Evolutionary conservation across 768 basidiomycete genomes (phyloP).

Genomic region (Myochromella boudieri): DNA sequence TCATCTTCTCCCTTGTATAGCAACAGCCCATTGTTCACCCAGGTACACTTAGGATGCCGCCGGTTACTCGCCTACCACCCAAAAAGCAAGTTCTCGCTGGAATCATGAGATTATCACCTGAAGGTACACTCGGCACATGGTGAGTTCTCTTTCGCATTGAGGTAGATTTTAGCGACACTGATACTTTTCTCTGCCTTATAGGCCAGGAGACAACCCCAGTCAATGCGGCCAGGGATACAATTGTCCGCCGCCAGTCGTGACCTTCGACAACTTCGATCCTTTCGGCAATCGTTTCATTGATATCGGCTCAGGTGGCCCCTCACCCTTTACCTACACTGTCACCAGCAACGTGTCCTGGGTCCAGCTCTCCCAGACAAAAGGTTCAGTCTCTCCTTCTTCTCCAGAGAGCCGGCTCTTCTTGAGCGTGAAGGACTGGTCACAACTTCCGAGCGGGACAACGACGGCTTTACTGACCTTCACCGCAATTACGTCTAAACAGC

Average conservation of each 20-base stretch:
- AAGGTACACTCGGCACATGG: constrained; percentile 64
- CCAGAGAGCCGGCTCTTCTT: constrained; percentile 56
- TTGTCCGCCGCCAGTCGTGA: constrained; percentile 51
- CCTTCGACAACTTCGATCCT: constrained; percentile 57
- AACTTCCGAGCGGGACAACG: constrained; percentile 37
- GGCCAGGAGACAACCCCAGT: constrained; percentile 67
- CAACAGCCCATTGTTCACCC: neutral
- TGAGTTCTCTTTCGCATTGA: constrained; percentile 19
- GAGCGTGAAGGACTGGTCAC: constrained; percentile 56
- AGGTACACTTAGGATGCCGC: constrained; percentile 43
- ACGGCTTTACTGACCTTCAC: constrained; percentile 44
- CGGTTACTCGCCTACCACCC: constrained; percentile 46
- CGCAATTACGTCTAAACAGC: constrained; percentile 41
- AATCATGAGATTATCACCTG: constrained; percentile 60
- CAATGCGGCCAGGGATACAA: constrained; percentile 52
- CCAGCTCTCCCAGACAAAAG: constrained; percentile 42
- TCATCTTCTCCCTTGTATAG: neutral
- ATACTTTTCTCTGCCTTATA: constrained; percentile 16
- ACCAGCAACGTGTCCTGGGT: constrained; percentile 56
- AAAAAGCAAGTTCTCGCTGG: constrained; percentile 59
- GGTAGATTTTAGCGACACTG: neutral
- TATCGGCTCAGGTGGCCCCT: constrained; percentile 59
- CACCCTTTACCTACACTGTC: constrained; percentile 54
- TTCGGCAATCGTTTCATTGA: constrained; percentile 57
- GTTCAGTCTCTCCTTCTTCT: constrained; percentile 44